Evolutionary conservation across 1,139 yeast genomes (phyloP), one percentile per base, ranked within the genome.

Genomic region (Pichia sp.): DNA sequence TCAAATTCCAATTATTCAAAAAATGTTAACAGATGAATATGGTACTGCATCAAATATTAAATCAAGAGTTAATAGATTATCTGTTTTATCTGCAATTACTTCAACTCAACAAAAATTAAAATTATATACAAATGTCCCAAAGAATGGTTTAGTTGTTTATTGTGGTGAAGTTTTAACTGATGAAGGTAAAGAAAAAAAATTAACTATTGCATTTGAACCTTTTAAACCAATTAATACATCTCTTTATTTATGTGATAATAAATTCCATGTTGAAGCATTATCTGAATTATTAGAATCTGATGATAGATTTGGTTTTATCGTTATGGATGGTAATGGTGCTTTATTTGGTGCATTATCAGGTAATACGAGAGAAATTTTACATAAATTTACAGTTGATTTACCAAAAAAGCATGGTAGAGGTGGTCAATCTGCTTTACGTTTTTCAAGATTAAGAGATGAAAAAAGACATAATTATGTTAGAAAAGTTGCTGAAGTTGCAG

Each of bases 371-470:
- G 97, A 94, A 57, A 86, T 92, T 46, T 75, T 92, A 66, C 96
- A 92, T 71, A 92, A 92, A 70, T 92, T 92, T 72, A 85, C 96
- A 3, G 98, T 92, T 52, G 98, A 92, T 69, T 77, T 92, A 64
- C 98, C 98, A 60, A 92, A 92, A 75, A 92, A 92, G 86, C 98
- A 92, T 76, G 98, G 98, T 63, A 86, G 98, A 78, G 98, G 98
- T 86, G 98, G 98, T 84, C 98, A 92, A 75, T 92, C 98, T 54
- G 98, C 98, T 43, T 68, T 92, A 59, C 97, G 98, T 87, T 92
- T 92, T 76, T 86, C 97, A 42, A 90, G 98, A 77, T 79, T 92
- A 69, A 86, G 98, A 80, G 98, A 92, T 62, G 98, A 94, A 73
- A 92, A 92, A 70, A 88, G 98, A 75, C 98, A 94, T 71, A 92